Conservation (phyloP, 345 rosid genomes). For the Geranium brycei region DNA sequence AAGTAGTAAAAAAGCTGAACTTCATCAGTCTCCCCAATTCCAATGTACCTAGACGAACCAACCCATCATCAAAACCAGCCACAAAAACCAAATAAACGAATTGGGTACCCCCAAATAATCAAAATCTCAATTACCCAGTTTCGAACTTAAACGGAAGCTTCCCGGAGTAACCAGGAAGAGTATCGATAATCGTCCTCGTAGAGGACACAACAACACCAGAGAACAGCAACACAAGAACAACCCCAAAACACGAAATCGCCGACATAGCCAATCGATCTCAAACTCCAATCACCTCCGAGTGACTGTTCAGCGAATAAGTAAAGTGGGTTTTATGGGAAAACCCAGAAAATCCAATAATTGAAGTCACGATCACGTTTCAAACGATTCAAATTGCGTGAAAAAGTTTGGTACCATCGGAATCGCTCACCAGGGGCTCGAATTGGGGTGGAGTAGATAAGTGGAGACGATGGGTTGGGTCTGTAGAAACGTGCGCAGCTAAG, state of each 20-base stretch:
- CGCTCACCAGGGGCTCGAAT: too few species aligned
- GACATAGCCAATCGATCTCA: not conserved
- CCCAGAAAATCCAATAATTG: not conserved
- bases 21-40: slow-evolving; percentile 21
- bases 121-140: slow-evolving; percentile 9
- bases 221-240: not conserved
- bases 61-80: not conserved
- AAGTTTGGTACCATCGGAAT: not conserved
- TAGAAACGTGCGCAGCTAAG: too few species aligned
- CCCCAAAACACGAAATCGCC: not conserved
- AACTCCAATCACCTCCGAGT: not conserved
- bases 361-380: not conserved
- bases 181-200: slow-evolving; percentile 4
- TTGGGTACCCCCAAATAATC: not conserved
- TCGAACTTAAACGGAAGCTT: slow-evolving; percentile 15
- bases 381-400: too few species aligned
- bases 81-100: not conserved
- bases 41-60: slow-evolving; percentile 16
- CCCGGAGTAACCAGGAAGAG: slow-evolving; percentile 15
- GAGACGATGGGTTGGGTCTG: too few species aligned
- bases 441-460: too few species aligned
- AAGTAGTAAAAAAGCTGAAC: slow-evolving; percentile 31
- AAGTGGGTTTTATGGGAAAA: not conserved
- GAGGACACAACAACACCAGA: slow-evolving; percentile 1
- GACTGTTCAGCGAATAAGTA: not conserved